Evolutionary conservation across 108 stramenopile genomes (phyloP), one percentile per base, ranked within the genome.

Genomic region (Cyclotella baltica): DNA sequence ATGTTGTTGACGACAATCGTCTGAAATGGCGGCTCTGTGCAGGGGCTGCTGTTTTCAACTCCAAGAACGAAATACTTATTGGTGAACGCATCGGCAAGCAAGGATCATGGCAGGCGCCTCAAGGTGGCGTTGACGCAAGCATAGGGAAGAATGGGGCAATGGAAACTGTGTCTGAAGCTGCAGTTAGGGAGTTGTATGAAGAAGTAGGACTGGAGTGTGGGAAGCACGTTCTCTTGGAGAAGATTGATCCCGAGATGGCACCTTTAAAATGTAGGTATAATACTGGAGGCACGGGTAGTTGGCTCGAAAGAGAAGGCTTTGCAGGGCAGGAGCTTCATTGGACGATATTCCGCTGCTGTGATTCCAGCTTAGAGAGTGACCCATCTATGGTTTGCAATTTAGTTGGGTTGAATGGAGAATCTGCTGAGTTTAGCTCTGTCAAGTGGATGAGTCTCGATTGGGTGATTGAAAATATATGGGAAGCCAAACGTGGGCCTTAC

Each of bases 281-380:
- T 16, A 83, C 87, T 13, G 48, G 29, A 29, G 87, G 87, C 29
- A 76, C 85, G 15, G 73, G 72, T 53, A 77, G 73, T 55, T 87
- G 87, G 87, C 50, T 88, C 37, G 74, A 78, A 11, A 48, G 62
- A 20, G 65, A 22, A 20, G 87, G 87, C 13, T 85, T 83, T 62
- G 73, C 57, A 15, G 87, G 87, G 16, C 87, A 85, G 57, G 85
- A 88, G 73, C 72, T 88, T 23, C 62, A 83, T 43, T 88, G 87
- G 87, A 30, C 73, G 46, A 43, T 87, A 20, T 88, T 84, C 57
- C 85, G 87, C 15, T 88, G 85, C 47, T 75, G 68, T 20, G 62
- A 83, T 40, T 75, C 75, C 27, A 61, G 37, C 18, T 70, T 85
- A 22, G 87, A 88, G 34, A 31, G 62, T 13, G 70, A 88, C 51